Percentiles rank a stretch among this genome's conserved stretches.
These are phyloP conservation scores for Populus tomentosa DNA, from an alignment of 441 rosid species.

Conservation along the genomic window DNA sequence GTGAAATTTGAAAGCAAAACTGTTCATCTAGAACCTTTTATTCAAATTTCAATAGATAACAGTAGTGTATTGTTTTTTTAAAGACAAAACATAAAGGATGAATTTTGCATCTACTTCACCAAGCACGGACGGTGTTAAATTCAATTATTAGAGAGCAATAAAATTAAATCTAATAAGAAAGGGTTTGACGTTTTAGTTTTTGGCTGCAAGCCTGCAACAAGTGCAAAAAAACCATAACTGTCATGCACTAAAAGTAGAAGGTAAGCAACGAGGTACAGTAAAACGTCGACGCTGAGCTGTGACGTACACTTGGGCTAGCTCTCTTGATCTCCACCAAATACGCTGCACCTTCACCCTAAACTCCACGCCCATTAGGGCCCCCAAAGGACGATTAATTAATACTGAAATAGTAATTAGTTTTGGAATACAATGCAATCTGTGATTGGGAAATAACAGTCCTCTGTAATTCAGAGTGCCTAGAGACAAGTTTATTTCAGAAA, in stretches of 20 bases:
- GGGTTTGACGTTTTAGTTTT: background rate
- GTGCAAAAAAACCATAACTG: background rate
- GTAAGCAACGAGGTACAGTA: background rate
- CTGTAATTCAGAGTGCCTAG: background rate
- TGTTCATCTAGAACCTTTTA: background rate
- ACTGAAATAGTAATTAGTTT: background rate
- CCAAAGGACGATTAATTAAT: background rate
- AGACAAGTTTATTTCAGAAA: background rate
- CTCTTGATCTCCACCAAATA: background rate
- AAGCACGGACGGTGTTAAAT: background rate
- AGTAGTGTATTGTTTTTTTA: background rate
- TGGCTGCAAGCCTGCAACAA: background rate
- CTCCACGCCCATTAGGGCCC: background rate
- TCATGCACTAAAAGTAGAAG: background rate
- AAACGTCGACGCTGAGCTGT: background rate
- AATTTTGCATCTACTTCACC: no score
- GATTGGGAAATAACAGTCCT: background rate
- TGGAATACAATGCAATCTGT: background rate
- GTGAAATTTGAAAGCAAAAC: no score
- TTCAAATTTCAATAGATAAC: no score
- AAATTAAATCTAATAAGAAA: background rate
- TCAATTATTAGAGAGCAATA: background rate
- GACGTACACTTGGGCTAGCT: background rate
- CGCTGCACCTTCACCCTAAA: constrained; percentile 1
- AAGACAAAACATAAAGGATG: background rate